Percentiles rank a stretch among this genome's conserved stretches.
These are phyloP conservation scores for Pichia cephalocereana DNA, from an alignment of 805 yeast genomes.

Conservation along the genomic window DNA sequence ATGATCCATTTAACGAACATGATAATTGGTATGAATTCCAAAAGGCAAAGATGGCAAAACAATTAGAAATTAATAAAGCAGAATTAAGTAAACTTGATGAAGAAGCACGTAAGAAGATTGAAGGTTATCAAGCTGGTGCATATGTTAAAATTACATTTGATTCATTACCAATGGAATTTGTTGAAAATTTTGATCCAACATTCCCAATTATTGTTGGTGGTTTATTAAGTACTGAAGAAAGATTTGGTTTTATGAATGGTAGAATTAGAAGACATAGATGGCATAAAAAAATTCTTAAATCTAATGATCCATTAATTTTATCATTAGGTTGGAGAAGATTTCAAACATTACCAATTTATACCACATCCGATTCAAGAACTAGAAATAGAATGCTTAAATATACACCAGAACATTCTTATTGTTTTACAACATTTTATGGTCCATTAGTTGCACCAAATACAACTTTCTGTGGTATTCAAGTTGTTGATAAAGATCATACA, in stretches of 20 bases:
- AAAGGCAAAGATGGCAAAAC: conserved; percentile 95
- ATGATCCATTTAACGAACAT: conserved; percentile 55
- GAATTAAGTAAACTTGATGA: conserved; percentile 66
- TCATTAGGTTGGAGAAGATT: conserved; percentile 98
- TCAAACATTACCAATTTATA: conserved; percentile 91
- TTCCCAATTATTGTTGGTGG: conserved; percentile 91
- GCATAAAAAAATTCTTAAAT: conserved; percentile 92
- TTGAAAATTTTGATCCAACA: conserved; percentile 75
- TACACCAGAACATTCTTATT: conserved; percentile 96
- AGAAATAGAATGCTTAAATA: conserved; percentile 96
- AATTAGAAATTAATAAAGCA: conserved; percentile 83
- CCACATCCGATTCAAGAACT: conserved; percentile 95
- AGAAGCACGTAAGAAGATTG: conserved; percentile 70
- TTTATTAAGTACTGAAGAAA: conserved; percentile 76
- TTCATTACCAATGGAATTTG: conserved; percentile 78
- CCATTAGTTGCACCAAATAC: conserved; percentile 97
- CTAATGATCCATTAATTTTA: conserved; percentile 89
- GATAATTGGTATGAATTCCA: conserved; percentile 98
- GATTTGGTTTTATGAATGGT: conserved; percentile 88
- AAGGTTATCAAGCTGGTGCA: conserved; percentile 89
- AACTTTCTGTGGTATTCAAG: conserved; percentile 91
- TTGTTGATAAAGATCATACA: conserved; percentile 74
- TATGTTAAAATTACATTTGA: conserved; percentile 87
- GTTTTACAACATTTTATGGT: conserved; percentile 93
- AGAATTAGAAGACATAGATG: conserved; percentile 97